Evolutionary conservation across 1,284 basidiomycete genomes (phyloP).

Genomic region (Moesziomyces sp.): DNA sequence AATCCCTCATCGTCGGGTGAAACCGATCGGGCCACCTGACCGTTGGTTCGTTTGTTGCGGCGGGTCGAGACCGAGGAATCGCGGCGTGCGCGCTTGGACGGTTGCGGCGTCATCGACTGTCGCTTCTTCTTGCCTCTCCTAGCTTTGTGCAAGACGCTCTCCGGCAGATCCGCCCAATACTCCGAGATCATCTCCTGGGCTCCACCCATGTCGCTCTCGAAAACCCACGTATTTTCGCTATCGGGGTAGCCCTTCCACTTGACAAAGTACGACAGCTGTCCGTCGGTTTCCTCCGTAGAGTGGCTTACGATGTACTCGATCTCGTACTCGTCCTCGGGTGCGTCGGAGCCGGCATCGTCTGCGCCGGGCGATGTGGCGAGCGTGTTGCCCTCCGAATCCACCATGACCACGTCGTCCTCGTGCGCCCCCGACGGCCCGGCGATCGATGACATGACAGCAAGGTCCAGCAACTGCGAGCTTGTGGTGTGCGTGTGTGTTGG

Average conservation of each 20-base stretch:
- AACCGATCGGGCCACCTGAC: constrained; percentile 6
- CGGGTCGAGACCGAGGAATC: not conserved
- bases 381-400: constrained; percentile 9
- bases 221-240: constrained; percentile 53
- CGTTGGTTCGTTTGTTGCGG: too few relatives aligned
- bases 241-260: constrained; percentile 57
- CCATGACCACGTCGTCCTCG: constrained; percentile 32
- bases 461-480: too few relatives aligned
- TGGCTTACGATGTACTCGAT: constrained; percentile 52
- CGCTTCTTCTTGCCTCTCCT: constrained; percentile 36
- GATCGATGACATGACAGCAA: constrained; percentile 4
- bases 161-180: constrained; percentile 32
- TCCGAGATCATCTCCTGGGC: constrained; percentile 48
- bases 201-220: constrained; percentile 49
- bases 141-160: constrained; percentile 25
- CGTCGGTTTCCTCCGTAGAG: constrained; percentile 17
- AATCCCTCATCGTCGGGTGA: constrained; percentile 7
- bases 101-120: not conserved
- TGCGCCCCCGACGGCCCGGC: constrained; percentile 12
- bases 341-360: constrained; percentile 10
- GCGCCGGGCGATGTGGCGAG: constrained; percentile 1
- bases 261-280: constrained; percentile 55
- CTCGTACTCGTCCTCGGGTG: constrained; percentile 51
- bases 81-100: not conserved
- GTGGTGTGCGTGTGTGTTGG: too few relatives aligned